These are phyloP conservation scores for Tinospora cordifolia DNA, from an alignment of 164 flowering plant genomes.

Conservation along the genomic window DNA sequence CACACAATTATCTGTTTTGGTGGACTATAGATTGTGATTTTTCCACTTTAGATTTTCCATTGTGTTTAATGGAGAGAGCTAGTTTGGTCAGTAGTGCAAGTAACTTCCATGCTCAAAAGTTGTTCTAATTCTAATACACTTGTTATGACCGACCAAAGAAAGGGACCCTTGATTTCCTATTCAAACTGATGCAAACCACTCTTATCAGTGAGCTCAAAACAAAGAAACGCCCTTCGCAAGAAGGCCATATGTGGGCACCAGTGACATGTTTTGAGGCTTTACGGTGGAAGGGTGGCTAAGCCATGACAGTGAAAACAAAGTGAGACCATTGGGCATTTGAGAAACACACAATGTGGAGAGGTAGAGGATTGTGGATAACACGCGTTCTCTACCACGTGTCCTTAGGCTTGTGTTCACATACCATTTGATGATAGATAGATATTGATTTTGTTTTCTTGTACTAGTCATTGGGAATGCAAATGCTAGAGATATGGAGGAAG, in stretches of 20 bases:
- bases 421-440: background rate
- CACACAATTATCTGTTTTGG: background rate
- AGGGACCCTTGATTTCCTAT: background rate
- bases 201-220: background rate
- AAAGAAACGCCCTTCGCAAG: background rate
- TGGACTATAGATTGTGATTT: background rate
- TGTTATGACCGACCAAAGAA: background rate
- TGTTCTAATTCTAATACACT: background rate
- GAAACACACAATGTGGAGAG: background rate
- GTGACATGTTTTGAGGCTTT: background rate
- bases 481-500: too few species aligned
- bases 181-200: background rate
- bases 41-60: too few species aligned
- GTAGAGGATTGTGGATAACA: slow-evolving; percentile 12
- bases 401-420: background rate
- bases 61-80: too few species aligned
- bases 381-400: slow-evolving; percentile 10
- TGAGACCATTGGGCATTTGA: background rate
- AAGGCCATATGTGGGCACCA: background rate
- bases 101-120: too few species aligned
- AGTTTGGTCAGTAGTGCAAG: too few species aligned
- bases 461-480: too few species aligned
- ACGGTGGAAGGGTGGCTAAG: background rate
- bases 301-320: background rate
- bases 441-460: too few species aligned